Conservation (phyloP, 257 asterid genomes). For the Nicotiana sylvestris region DNA sequence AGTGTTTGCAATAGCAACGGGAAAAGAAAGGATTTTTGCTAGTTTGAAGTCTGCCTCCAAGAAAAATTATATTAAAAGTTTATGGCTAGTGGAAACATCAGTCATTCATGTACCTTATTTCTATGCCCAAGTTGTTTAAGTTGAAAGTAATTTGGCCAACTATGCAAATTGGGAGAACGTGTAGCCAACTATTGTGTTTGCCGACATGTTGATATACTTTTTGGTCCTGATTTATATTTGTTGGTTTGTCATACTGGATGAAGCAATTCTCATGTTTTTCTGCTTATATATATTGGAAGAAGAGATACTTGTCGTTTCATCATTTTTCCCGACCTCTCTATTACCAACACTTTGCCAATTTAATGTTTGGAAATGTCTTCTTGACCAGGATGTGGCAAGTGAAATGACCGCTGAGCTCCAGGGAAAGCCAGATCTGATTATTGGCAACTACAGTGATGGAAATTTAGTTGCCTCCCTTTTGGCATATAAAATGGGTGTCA, state of each 20-base stretch:
- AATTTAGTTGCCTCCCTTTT: slow-evolving; percentile 92
- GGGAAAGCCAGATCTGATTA: slow-evolving; percentile 73
- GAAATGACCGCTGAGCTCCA: slow-evolving; percentile 97
- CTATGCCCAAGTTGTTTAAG: background rate
- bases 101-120: background rate
- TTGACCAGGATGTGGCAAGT: slow-evolving; percentile 60
- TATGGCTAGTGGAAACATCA: too few species aligned
- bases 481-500: slow-evolving; percentile 82
- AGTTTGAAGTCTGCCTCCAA: too few species aligned
- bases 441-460: slow-evolving; percentile 98
- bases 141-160: background rate
- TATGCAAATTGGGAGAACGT: background rate
- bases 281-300: background rate
- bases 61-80: too few species aligned
- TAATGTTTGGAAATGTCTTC: background rate
- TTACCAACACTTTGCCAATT: background rate
- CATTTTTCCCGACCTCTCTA: background rate
- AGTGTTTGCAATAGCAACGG: background rate
- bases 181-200: background rate
- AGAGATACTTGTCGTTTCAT: background rate
- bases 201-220: background rate
- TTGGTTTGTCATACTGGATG: background rate
- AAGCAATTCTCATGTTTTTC: background rate
- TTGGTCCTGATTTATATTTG: background rate
- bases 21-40: too few species aligned